Conservation (phyloP, 1,284 basidiomycete species). For the Moniliella sp. region DNA sequence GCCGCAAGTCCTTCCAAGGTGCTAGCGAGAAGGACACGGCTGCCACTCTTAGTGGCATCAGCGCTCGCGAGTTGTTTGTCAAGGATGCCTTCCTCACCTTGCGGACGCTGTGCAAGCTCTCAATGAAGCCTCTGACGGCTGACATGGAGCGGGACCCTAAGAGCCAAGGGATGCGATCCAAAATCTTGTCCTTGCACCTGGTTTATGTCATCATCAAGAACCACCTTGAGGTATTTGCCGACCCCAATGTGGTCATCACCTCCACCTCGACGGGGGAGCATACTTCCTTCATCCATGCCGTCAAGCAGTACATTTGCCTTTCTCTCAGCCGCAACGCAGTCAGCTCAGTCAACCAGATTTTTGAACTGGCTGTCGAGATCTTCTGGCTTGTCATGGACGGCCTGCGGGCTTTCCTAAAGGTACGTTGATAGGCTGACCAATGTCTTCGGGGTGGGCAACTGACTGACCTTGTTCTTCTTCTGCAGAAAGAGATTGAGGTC, state of each 20-base stretch:
- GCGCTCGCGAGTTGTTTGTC: conserved; percentile 25
- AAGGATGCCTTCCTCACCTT: conserved; percentile 33
- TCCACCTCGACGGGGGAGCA: conserved; percentile 28
- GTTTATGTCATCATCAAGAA: conserved; percentile 24
- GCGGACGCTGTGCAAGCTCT: conserved; percentile 31
- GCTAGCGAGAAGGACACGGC: conserved; percentile 2
- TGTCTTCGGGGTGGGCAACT: background rate
- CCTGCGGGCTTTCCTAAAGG: conserved; percentile 88
- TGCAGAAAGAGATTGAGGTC: conserved; percentile 93
- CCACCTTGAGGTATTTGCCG: conserved; percentile 28
- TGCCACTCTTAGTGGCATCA: conserved; percentile 3
- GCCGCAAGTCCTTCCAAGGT: conserved; percentile 25
- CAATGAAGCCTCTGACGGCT: conserved; percentile 27
- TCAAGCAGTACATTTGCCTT: conserved; percentile 47
- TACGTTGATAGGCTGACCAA: conserved; percentile 7
- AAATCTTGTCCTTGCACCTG: conserved; percentile 27
- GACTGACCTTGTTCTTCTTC: background rate
- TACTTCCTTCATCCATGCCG: conserved; percentile 31
- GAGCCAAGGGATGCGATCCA: conserved; percentile 32
- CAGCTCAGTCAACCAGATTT: conserved; percentile 81
- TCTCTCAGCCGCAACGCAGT: conserved; percentile 84
- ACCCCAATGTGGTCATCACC: conserved; percentile 23
- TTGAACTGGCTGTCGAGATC: conserved; percentile 91
- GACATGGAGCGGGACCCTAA: conserved; percentile 30
- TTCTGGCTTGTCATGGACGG: conserved; percentile 87